Evolutionary conservation across 2,329 filamentous ascomycete species (phyloP), one percentile per base, ranked within the genome.

Genomic region (Sporothrix protearum): DNA sequence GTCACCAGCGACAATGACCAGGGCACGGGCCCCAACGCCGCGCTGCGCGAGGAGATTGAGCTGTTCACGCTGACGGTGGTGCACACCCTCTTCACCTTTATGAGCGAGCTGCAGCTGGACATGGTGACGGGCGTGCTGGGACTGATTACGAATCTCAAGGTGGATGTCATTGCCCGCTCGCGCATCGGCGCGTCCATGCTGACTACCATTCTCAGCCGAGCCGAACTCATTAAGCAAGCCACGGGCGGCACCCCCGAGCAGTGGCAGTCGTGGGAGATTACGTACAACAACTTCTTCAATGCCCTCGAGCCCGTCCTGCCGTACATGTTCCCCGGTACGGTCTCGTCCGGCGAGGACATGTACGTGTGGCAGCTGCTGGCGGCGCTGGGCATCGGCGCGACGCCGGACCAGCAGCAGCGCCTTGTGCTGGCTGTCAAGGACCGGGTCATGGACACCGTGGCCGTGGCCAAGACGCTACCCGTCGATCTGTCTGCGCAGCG

Each of bases 311-410:
- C 92, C 1, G 90, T 91, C 7, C 86, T 98, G 63, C 91, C 91
- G 14, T 88, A 91, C 76, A 90, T 97, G 74, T 99, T 99, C 87
- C 94, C 95, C 0, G 92, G 92, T 25, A 91, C 91, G n/a, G 92
- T 97, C 77, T 94, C 93, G 75, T 90, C 92, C 8, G 92, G 92
- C 67, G 94, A 97, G 76, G 96, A 99, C 78, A 91, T 97, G 78
- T 97, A 98, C 78, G 93, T 98, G 51, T 99, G 96, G 96, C 95
- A 98, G 81, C 96, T 98, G 80, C 86, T 99, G 75, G 96, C 96
- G 9, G 94, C 95, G 14, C 93, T 97, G 81, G 96, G 96, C 74
- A 96, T 97, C 75, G 94, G 93, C 68, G 95, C 96, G 45, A 94
- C 89, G 78, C 93, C 94, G 16, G 94, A 97, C 76, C 96, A 99